Base-by-base conservation (phyloP, 179 eudicot genomes). In the Pouteria campechiana region DNA sequence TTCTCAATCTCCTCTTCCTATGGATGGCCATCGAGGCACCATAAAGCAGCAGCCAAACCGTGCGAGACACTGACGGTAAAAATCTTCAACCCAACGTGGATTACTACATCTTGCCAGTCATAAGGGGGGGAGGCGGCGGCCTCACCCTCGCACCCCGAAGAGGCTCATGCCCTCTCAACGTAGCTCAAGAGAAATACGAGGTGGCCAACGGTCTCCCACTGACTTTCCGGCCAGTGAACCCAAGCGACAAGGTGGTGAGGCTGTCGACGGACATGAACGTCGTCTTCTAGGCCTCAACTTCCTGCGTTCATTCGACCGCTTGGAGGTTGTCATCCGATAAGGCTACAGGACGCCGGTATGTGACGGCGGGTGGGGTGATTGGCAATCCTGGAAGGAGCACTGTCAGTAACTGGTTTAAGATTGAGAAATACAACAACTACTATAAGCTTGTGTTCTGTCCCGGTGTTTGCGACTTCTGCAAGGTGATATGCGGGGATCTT, bases 401-500 rank as follows among this genome's bases (percentile, higher is more conserved):
- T 3, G 9, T 58, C 5, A 55, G 66, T 33, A 69, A 54, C 32
- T 68, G 69, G 74, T 68, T 68, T 49, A 68, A 63, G 58, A 63
- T 68, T 11, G 69, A 62, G 7, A 44, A 54, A 29, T 54, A 13
- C 19, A 62, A 22, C 0, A 17, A n/a, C 5, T 41, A 48, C 33
- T 69, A 69, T 37, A 69, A 69, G 59, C 44, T 69, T 14, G 67
- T 50, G 1, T 64, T 44, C 27, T 64, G 75, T 25, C 75, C 70
- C 1, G 44, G 54, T 0, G 70, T 69, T 31, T 69, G 75, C 24
- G 15, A 50, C 12, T 35, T 5, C 30, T 69, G 75, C 63, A 64
- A 44, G 18, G 61, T 54, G 1, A 42, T 69, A 3, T 63, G 75
- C 50, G 41, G 25, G 28, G 67, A 69, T n/a, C 48, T 69, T 11